Percentiles rank a stretch among this genome's conserved stretches.
Evolutionary conservation across 177 flowering plant genomes (phyloP).

Genomic region (Vitis hybrid): DNA sequence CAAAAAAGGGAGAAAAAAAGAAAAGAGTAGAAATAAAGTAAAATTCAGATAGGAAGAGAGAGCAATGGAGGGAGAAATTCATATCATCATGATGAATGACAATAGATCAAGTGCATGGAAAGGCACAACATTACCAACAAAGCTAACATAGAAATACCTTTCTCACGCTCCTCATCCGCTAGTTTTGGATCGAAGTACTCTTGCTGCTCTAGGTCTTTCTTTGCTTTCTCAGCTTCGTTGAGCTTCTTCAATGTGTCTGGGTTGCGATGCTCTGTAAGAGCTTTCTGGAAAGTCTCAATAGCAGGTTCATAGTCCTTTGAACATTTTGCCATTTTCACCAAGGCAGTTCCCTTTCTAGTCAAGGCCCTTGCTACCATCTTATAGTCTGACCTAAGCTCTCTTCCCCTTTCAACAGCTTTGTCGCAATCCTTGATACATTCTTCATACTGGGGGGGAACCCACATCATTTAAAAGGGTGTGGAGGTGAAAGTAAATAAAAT

Average conservation of each 20-base stretch:
- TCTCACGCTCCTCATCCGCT: conserved; percentile 97
- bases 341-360: conserved; percentile 92
- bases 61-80: no score
- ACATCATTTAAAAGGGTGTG: not conserved
- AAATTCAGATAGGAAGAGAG: not conserved
- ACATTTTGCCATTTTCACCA: conserved; percentile 79
- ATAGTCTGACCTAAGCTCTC: conserved; percentile 88
- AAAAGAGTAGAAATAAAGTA: no score
- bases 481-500: not conserved
- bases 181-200: conserved; percentile 84
- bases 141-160: conserved; percentile 45
- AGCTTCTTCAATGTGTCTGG: conserved; percentile 91
- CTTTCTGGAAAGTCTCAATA: conserved; percentile 91
- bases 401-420: conserved; percentile 92
- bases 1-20: not conserved
- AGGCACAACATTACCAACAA: not conserved
- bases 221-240: conserved; percentile 94
- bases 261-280: conserved; percentile 94
- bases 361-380: conserved; percentile 95
- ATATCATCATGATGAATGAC: not conserved
- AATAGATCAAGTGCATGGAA: not conserved
- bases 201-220: conserved; percentile 89
- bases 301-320: conserved; percentile 90
- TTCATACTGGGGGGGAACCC: conserved; percentile 55
- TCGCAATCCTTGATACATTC: conserved; percentile 96